Conservation (phyloP, 345 rosid species). For the Populus pruinosa region DNA sequence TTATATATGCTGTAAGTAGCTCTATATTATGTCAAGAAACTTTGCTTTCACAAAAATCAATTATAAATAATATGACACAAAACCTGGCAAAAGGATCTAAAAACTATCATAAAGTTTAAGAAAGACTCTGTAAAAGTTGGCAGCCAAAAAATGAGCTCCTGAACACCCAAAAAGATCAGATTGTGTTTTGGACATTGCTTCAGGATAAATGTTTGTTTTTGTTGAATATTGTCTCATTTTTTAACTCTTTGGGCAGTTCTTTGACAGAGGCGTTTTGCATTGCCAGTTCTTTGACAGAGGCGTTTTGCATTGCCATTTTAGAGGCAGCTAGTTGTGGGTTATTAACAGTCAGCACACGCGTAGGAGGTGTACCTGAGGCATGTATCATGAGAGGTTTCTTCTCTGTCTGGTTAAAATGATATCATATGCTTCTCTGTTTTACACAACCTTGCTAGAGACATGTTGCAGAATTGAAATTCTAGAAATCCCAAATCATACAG, state of each 20-base stretch:
- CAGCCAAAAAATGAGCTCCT: not conserved
- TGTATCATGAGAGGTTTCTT: slow-evolving; percentile 18
- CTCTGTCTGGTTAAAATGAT: not conserved
- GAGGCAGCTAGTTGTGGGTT: slow-evolving; percentile 99
- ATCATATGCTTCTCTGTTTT: not conserved
- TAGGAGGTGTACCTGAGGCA: slow-evolving; percentile 98
- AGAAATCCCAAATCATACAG: slow-evolving; percentile 1
- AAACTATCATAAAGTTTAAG: not conserved
- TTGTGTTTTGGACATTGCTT: not conserved
- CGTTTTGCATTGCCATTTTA: slow-evolving; percentile 95
- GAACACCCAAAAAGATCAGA: not conserved
- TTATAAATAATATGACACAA: not conserved
- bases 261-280: no score
- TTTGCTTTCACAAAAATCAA: not conserved
- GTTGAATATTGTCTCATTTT: not conserved
- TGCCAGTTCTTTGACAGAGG: slow-evolving; percentile 98
- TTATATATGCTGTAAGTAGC: not conserved
- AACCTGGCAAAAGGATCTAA: not conserved
- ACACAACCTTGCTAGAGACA: not conserved
- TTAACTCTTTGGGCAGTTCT: slow-evolving; percentile 31
- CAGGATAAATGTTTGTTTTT: not conserved
- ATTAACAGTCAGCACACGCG: slow-evolving; percentile 89
- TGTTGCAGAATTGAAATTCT: not conserved
- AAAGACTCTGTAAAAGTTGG: not conserved
- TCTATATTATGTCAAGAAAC: not conserved